These are phyloP conservation scores for Botrytis cinerea DNA, from an alignment of 2,329 filamentous ascomycete species.

Conservation along the genomic window DNA sequence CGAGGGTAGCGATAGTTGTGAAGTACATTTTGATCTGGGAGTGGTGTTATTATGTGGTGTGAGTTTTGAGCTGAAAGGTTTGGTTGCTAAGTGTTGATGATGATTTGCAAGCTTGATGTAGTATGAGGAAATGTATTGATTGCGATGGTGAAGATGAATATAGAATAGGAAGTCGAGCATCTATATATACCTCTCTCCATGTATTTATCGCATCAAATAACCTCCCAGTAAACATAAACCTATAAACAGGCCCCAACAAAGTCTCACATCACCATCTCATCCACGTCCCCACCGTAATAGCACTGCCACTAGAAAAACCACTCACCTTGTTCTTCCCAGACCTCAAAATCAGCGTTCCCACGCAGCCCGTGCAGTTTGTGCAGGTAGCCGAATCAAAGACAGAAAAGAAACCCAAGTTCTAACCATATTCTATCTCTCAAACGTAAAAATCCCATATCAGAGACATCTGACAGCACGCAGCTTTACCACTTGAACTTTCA, in stretches of 20 bases:
- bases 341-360: not conserved
- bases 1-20: conserved; percentile 28
- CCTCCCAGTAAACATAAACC: not conserved
- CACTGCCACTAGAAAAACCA: not conserved
- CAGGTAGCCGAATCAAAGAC: conserved; percentile 1
- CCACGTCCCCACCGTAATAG: not conserved
- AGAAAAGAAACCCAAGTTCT: not conserved
- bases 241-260: not conserved
- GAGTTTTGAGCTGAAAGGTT: not conserved
- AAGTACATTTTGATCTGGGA: conserved; percentile 30
- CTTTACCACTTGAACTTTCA: not conserved
- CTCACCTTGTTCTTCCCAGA: not conserved
- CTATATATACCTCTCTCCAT: not conserved
- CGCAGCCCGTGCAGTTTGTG: not conserved
- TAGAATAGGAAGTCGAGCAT: not conserved
- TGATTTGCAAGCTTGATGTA: not conserved
- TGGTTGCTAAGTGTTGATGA: not conserved
- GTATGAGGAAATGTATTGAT: not conserved
- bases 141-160: not conserved
- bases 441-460: not conserved
- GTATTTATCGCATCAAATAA: not conserved
- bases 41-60: not conserved
- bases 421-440: not conserved
- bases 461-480: not conserved
- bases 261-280: not conserved